These are phyloP conservation scores for Termitomyces titanicus DNA, from an alignment of 768 basidiomycete species.

Conservation along the genomic window DNA sequence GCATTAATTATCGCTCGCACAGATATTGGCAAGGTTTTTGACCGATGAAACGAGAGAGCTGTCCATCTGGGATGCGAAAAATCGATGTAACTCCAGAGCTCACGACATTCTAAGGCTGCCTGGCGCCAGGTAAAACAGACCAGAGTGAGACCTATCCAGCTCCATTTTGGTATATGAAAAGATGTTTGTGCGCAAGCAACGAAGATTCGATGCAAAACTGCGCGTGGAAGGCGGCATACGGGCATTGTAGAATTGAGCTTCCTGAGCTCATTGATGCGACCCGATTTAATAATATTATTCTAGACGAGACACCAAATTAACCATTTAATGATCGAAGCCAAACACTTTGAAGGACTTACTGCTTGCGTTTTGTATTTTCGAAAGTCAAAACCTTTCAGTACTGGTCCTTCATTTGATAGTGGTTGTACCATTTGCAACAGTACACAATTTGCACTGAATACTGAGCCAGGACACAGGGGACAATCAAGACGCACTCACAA, in stretches of 20 bases:
- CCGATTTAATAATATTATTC: conserved; percentile 13
- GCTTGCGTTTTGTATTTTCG: background rate
- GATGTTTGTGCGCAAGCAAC: conserved; percentile 20
- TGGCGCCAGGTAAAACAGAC: conserved; percentile 36
- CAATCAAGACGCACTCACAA: background rate
- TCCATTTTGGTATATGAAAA: conserved; percentile 23
- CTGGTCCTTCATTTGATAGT: background rate
- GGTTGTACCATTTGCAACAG: background rate
- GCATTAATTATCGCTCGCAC: conserved; percentile 27
- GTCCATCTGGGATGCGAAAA: conserved; percentile 33
- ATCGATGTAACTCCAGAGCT: conserved; percentile 36
- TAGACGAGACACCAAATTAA: background rate
- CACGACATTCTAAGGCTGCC: conserved; percentile 25
- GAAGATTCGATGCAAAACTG: conserved; percentile 28
- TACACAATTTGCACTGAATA: background rate
- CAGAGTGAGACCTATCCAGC: conserved; percentile 31
- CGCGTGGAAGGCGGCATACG: conserved; percentile 23
- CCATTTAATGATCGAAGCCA: background rate
- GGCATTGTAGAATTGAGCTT: conserved; percentile 8
- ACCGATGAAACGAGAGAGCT: conserved; percentile 26
- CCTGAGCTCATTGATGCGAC: conserved; percentile 11
- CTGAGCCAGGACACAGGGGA: background rate
- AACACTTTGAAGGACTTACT: background rate
- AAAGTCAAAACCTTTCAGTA: background rate
- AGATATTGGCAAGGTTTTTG: conserved; percentile 29